Evolutionary conservation across 2,329 filamentous ascomycete genomes (phyloP), one percentile per base, ranked within the genome.

Genomic region (Neofusicoccum laricinum): DNA sequence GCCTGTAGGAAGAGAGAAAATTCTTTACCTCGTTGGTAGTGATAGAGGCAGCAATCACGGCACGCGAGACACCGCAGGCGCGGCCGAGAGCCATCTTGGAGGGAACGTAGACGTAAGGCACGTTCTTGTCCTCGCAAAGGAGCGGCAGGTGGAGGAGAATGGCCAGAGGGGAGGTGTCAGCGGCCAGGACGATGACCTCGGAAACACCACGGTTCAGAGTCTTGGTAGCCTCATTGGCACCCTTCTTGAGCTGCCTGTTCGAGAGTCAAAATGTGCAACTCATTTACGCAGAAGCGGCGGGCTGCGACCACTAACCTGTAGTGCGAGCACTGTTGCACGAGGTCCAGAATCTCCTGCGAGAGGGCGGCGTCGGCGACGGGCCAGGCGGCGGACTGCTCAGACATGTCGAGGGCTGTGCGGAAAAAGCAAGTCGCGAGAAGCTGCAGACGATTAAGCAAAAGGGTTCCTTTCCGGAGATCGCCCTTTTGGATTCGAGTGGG

Each of bases 21-120:
- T 17, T n/a, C 6, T 48, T 30, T 38, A 75, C 76, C 66, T 78
- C 76, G 70, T 79, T 79, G 65, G 90, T 93, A 70, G 92, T 97
- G 80, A 98, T 96, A 73, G 85, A 89, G 67, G 88, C 89, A 45
- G 92, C 90, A 72, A 98, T 97, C 67, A 98, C 93, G 64, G 92
- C 85, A 65, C 94, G 86, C 75, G 86, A 90, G 67, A 97, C 94
- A 84, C 94, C 94, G 76, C 91, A 95, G 55, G 94, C 93, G 70
- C 93, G 87, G 71, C 93, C 93, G 55, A 97, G 88, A 63, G 92
- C 90, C 73, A 92, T 90, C 87, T 96, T 96, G 79, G 86, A 94
- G 34, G 88, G 88, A 49, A 91, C 86, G 74, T 87, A 90, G 73
- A 92, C 85, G 80, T 92, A 88, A 25, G 86, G 83, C n/a, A 87